Base-by-base conservation (phyloP, 805 yeast genomes). In the Suhomyces pyralidae region DNA sequence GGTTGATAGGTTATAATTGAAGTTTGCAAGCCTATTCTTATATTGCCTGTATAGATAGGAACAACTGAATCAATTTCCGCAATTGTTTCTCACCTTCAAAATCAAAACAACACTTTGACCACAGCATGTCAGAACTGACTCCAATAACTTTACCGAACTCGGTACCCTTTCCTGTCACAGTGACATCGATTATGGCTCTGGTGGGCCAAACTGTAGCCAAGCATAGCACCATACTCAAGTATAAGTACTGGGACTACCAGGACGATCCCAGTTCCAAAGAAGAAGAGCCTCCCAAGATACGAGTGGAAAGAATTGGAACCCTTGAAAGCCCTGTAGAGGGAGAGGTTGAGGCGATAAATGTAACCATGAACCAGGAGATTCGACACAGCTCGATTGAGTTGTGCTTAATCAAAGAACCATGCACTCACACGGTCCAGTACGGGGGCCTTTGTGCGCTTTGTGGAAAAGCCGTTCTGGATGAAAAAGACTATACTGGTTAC, bases 391-490 rank as follows among this genome's bases (percentile, higher is more conserved):
- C 72, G 2, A 61, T 65, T 7, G 73, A 73, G 2, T 71, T 93
- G 12, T 77, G 84, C 26, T 71, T 75, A 40, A 77, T 93, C 14
- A 69, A 74, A 43, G 97, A 96, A 64, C 90, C 96, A 0, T 94
- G 99, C 63, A 79, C 90, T 10, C 99, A 94, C 69, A 82, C 93
- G 1, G 91, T 94, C 25, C 97, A 94, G 60, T 94, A 86, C 64
- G 97, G 96, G 12, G 98, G 98, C 0, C 77, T 93, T 43, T 93
- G 99, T 73, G 97, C 97, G 0, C 69, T 90, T 19, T 93, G 99
- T 67, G 98, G 98, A 5, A 83, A 82, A 53, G 81, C 88, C 7
- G 80, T 94, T 8, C 86, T 81, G 49, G 79, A 76, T 55, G 86
- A 82, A 48, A 77, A 78, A 51, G 97, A 92, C 65, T 90, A 90